Base-by-base conservation (phyloP, 768 basidiomycete species). In the Amylocystis lapponica region DNA sequence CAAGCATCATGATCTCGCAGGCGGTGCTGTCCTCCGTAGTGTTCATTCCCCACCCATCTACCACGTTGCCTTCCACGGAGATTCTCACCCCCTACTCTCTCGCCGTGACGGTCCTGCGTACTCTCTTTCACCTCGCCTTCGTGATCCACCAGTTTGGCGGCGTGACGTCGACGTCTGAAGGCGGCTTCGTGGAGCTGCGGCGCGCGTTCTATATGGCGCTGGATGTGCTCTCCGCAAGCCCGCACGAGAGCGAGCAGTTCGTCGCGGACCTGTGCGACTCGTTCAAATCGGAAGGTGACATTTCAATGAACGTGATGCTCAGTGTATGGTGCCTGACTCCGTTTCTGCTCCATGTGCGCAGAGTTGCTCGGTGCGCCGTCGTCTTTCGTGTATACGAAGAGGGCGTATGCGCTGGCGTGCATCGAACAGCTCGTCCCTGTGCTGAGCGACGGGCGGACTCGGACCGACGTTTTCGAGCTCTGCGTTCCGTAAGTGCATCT, bases 61-160 rank as follows among this genome's bases (percentile, higher is more conserved):
- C 36, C 13, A 14, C 40, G n/a, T 31, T 29, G 23, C 27, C 46
- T 23, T n/a, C 48, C 1, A 34, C 51, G 11, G 25, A 44, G 2
- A 23, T 51, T 17, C 6, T 35, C 7, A 13, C 60, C 14, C 71
- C 78, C 7, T 63, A 71, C 5, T 48, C 69, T 4, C 66, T 90
- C 9, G 79, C 85, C 2, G 62, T 75, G 5, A 60, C 69, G 12
- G 68, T 74, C 4, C 62, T 92, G 0, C 68, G 70, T 21, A 75
- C 74, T 0, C 69, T 92, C 10, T 78, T 75, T 10, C 74, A 79
- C 54, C 68, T 90, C 16, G 79, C 87, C 2, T 88, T 88, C 53
- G 74, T 91, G 36, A 77, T 91, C 7, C 78, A 82, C 8, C 79
- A 84, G 53, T 90, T 92, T 50, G 90, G 90, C 2, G 85, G 86